Evolutionary conservation across 192 early-diverging fungal species (phyloP).

Genomic region (Rhizophagus sp.): DNA sequence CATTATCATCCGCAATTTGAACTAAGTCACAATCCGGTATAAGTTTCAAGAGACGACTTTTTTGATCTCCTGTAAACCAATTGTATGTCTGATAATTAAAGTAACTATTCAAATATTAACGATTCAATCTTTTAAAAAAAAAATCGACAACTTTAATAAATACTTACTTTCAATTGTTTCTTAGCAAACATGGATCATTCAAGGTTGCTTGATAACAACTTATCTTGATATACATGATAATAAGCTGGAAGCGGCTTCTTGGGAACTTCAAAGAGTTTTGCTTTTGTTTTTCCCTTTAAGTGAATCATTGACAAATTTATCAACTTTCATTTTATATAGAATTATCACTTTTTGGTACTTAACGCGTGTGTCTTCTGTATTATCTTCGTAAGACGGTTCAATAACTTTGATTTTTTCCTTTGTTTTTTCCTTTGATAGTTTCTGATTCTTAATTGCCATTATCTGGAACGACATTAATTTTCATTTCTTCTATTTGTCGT

Average conservation of each 20-base stretch:
- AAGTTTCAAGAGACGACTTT: constrained; percentile 13
- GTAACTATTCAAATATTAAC: background rate
- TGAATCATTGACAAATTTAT: too few species aligned
- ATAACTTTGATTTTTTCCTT: too few species aligned
- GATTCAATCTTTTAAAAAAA: background rate
- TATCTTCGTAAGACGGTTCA: too few species aligned
- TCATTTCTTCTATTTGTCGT: too few species aligned
- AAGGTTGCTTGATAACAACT: too few species aligned
- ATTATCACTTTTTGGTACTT: too few species aligned
- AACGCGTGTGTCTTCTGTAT: too few species aligned
- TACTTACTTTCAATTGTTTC: background rate
- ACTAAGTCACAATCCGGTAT: background rate
- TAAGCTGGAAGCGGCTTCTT: background rate
- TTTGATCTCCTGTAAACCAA: constrained; percentile 20
- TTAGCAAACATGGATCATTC: background rate
- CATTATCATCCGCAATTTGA: background rate
- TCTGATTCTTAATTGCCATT: too few species aligned
- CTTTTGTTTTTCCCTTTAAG: too few species aligned
- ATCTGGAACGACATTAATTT: too few species aligned
- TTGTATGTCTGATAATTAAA: background rate
- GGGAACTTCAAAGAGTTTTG: constrained; percentile 10
- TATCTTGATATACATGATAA: background rate
- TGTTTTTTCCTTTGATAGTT: too few species aligned
- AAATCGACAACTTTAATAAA: background rate
- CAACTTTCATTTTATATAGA: too few species aligned